Evolutionary conservation across 2,329 filamentous ascomycete species (phyloP), one percentile per base, ranked within the genome.

Genomic region (Arthrobotrys pseudoclavata): DNA sequence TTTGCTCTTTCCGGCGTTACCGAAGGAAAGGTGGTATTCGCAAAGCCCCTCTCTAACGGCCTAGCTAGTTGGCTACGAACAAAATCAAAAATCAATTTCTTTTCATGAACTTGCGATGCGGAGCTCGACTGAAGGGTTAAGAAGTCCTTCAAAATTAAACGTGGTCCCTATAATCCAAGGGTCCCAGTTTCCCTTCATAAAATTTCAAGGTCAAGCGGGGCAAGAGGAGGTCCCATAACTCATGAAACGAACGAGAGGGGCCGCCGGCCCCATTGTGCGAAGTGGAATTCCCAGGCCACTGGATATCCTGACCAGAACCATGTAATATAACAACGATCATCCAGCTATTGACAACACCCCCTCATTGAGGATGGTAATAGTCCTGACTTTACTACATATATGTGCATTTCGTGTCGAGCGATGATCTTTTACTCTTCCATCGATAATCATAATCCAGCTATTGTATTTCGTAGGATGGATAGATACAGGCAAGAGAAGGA

Each of bases 251-350:
- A 24, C 31, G 10, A 60, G 53, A 40, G 53, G 31, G 53, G 53
- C 10, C 13, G 20, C 47, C 47, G 1, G 18, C 18, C 12, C 4
- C 1, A 42, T 13, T 12, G 6, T 57, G n/a, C n/a, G 18, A 57
- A 22, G 29, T 37, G 18, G 52, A 60, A 60, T 60, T 45, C 55
- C 55, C 55, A 20, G 12, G 4, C 34, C 55, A 60, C 31, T 26
- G 55, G 55, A 24, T 42, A 60, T 60, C 34, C 55, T 60, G 20
- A 24, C 10, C 34, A 24, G 55, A 60, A 60, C 55, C 52, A 57
- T 57, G 52, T 57, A 26, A 60, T 60, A 60, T 42, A 60, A 40
- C 55, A 57, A 6, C 22, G 15, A 60, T 60, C 55, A 60, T 60
- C 55, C 34, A 60, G 55, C 55, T 40, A 60, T 24, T 60, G 53